Percentiles rank a stretch among this genome's conserved stretches.
Conservation (phyloP, 2,329 filamentous ascomycete genomes). For the Immersiporthe knoxdaviesiana region DNA sequence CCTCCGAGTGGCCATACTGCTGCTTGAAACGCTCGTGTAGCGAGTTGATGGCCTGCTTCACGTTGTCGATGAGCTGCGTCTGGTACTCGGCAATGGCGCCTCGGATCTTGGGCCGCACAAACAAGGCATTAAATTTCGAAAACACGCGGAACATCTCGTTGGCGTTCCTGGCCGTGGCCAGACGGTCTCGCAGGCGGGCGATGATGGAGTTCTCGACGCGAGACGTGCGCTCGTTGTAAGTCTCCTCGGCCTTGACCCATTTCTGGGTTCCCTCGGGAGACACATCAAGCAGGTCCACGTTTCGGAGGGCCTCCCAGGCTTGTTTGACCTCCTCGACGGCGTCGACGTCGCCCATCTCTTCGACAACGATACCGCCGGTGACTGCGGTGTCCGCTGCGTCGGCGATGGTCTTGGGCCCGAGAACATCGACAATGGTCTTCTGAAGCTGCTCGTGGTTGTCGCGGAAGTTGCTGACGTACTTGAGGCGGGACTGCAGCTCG, state of each 20-base stretch:
- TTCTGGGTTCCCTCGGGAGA: constrained; percentile 84
- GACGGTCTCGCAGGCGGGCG: constrained; percentile 83
- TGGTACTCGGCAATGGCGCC: constrained; percentile 98
- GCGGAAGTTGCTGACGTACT: constrained; percentile 92
- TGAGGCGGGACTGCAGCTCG: constrained; percentile 86
- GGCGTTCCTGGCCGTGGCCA: constrained; percentile 93
- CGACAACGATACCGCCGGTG: constrained; percentile 69
- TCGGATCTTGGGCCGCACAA: constrained; percentile 98
- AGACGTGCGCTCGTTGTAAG: constrained; percentile 96
- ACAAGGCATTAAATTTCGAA: constrained; percentile 98
- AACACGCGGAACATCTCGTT: constrained; percentile 99
- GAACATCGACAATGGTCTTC: constrained; percentile 93
- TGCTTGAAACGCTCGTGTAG: constrained; percentile 98
- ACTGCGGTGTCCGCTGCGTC: constrained; percentile 59
- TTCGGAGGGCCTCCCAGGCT: constrained; percentile 90
- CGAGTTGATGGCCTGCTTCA: constrained; percentile 91
- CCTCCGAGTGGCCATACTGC: constrained; percentile 97
- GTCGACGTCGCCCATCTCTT: constrained; percentile 96
- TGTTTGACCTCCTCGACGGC: constrained; percentile 95
- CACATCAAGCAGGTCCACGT: constrained; percentile 93
- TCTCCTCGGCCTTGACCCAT: constrained; percentile 92
- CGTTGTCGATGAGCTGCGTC: constrained; percentile 95
- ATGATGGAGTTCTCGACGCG: constrained; percentile 99
- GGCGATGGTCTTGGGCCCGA: constrained; percentile 72
- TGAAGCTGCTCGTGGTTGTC: constrained; percentile 98